phyloP scores from a whole-genome alignment of 257 asterid genomes.

The Solanum virginianum region DNA sequence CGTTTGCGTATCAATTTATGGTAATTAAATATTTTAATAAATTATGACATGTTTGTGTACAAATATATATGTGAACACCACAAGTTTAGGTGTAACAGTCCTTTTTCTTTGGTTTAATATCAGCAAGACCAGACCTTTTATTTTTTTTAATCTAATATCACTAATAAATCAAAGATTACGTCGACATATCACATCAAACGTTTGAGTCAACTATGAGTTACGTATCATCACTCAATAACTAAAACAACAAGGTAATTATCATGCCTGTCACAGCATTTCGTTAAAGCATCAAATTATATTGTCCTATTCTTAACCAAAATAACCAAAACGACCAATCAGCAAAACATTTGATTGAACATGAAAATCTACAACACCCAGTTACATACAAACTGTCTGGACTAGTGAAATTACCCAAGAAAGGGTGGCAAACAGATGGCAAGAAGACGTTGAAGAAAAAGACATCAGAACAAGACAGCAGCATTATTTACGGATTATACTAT shows the following conservation, averaged over 20 bases:
- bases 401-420: too few species aligned
- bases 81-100: not conserved
- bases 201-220: not conserved
- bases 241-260: not conserved
- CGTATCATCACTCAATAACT: not conserved
- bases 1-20: not conserved
- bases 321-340: not conserved
- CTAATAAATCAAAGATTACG: too few species aligned
- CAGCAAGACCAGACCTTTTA: not conserved
- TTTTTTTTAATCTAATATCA: not conserved
- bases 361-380: too few species aligned
- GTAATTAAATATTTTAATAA: not conserved
- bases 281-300: not conserved
- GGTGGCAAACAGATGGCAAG: not conserved
- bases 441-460: not conserved
- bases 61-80: not conserved
- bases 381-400: not conserved
- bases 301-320: not conserved
- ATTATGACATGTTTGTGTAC: not conserved
- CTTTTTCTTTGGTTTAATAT: not conserved
- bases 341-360: not conserved
- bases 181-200: not conserved
- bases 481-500: not conserved
- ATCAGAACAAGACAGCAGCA: not conserved
- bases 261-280: not conserved